These are phyloP conservation scores for Aspergillus fumigatiaffinis DNA, from an alignment of 2,329 filamentous ascomycete genomes.

Conservation along the genomic window DNA sequence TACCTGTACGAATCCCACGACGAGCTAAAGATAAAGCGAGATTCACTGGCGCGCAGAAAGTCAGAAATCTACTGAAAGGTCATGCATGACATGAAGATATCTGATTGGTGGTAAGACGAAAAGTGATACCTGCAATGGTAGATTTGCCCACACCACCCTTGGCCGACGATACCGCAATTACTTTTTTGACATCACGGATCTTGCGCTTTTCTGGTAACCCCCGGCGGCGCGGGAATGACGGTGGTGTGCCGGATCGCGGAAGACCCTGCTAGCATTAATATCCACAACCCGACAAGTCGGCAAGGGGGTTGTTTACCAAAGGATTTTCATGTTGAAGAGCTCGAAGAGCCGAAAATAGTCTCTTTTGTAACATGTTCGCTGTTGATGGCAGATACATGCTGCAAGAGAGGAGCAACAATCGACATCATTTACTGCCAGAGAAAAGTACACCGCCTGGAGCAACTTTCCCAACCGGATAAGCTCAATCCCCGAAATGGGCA, in stretches of 20 bases:
- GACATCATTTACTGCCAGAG: slow-evolving; percentile 15
- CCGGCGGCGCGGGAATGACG: slow-evolving; percentile 67
- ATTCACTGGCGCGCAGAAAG: slow-evolving; percentile 53
- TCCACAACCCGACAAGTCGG: not conserved
- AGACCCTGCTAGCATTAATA: slow-evolving; percentile 61
- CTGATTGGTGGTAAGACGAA: too few species aligned
- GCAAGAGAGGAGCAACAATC: not conserved
- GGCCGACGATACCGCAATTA: slow-evolving; percentile 95
- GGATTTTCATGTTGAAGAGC: slow-evolving; percentile 77
- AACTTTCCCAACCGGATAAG: not conserved
- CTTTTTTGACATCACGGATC: slow-evolving; percentile 80
- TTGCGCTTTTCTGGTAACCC: slow-evolving; percentile 75
- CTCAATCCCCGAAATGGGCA: not conserved
- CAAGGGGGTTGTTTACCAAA: slow-evolving; percentile 52
- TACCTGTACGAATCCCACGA: slow-evolving; percentile 74
- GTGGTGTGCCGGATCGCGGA: slow-evolving; percentile 67
- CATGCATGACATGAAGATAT: too few species aligned
- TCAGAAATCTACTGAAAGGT: not conserved
- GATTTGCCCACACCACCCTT: slow-evolving; percentile 99
- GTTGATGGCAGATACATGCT: not conserved
- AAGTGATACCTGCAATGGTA: slow-evolving; percentile 85
- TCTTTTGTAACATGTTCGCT: slow-evolving; percentile 31
- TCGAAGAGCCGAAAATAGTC: slow-evolving; percentile 54
- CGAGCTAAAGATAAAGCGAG: slow-evolving; percentile 82
- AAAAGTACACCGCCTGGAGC: slow-evolving; percentile 18